These are phyloP conservation scores for Noccaea bulbosa DNA, from an alignment of 345 rosid species.

Conservation along the genomic window DNA sequence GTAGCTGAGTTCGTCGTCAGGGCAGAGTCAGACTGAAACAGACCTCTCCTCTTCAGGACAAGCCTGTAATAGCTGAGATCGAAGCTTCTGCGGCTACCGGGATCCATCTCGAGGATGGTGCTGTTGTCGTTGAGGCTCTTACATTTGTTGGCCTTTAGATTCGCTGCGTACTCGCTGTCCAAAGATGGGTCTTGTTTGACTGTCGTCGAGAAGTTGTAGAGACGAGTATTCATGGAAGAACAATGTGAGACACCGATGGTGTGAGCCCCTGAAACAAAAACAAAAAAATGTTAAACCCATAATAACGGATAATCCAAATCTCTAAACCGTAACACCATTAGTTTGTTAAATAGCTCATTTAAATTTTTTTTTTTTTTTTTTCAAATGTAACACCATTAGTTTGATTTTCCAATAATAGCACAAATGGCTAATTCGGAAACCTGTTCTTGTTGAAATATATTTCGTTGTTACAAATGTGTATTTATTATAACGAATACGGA, in stretches of 20 bases:
- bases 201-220: constrained; percentile 72
- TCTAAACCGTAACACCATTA: not conserved
- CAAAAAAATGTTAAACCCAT: not conserved
- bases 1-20: constrained; percentile 60
- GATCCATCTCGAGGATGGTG: constrained; percentile 79
- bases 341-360: too few species aligned
- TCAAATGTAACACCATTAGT: too few species aligned
- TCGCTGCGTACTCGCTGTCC: constrained; percentile 71
- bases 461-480: too few species aligned
- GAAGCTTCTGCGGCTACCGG: constrained; percentile 72
- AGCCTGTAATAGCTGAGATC: constrained; percentile 69
- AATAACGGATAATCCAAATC: not conserved
- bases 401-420: too few species aligned
- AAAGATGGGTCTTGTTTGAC: constrained; percentile 70
- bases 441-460: too few species aligned
- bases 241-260: constrained; percentile 83
- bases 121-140: constrained; percentile 56
- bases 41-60: constrained; percentile 70
- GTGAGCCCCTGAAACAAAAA: constrained; percentile 66
- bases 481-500: too few species aligned
- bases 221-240: constrained; percentile 54
- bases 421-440: too few species aligned
- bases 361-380: too few species aligned
- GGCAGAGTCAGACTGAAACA: constrained; percentile 77
- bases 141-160: constrained; percentile 72